Evolutionary conservation across 75 land plant species (phyloP).

Genomic region (Adiantum capillusveneris): DNA sequence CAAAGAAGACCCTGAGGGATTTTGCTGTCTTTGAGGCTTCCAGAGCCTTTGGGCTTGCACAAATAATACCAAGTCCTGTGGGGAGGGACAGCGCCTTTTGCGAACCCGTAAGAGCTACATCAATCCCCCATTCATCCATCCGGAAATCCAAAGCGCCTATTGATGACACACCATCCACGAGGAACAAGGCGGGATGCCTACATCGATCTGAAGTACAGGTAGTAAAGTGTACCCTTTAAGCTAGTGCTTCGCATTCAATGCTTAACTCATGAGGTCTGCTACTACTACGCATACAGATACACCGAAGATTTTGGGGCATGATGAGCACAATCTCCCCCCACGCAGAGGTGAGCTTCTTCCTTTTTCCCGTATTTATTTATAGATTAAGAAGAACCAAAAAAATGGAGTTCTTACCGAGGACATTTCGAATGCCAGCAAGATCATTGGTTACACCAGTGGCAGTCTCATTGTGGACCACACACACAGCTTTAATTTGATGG

Average conservation of each 20-base stretch:
- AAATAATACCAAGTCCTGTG: conserved; percentile 82
- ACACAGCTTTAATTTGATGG: conserved; percentile 79
- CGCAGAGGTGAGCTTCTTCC: too few relatives aligned
- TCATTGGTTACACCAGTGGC: conserved; percentile 95
- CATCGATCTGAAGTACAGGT: conserved; percentile 71
- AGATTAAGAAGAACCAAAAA: too few relatives aligned
- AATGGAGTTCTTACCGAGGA: conserved; percentile 82
- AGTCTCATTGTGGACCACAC: conserved; percentile 96
- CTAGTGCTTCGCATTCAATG: too few relatives aligned
- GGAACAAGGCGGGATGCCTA: conserved; percentile 68
- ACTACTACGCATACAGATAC: too few relatives aligned
- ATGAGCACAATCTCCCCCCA: too few relatives aligned
- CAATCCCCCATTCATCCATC: conserved; percentile 95
- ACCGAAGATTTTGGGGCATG: too few relatives aligned
- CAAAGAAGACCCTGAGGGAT: conserved; percentile 79
- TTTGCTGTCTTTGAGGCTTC: conserved; percentile 80
- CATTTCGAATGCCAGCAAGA: conserved; percentile 51
- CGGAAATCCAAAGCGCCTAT: conserved; percentile 92
- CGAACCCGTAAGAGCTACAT: conserved; percentile 91
- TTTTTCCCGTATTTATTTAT: too few relatives aligned
- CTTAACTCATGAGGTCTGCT: too few relatives aligned
- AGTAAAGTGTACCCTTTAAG: too few relatives aligned
- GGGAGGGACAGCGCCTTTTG: conserved; percentile 93
- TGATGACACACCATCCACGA: conserved; percentile 91
- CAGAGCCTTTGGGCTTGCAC: conserved; percentile 87